Conservation (phyloP, 768 basidiomycete genomes). For the Hydnum rufescens region DNA sequence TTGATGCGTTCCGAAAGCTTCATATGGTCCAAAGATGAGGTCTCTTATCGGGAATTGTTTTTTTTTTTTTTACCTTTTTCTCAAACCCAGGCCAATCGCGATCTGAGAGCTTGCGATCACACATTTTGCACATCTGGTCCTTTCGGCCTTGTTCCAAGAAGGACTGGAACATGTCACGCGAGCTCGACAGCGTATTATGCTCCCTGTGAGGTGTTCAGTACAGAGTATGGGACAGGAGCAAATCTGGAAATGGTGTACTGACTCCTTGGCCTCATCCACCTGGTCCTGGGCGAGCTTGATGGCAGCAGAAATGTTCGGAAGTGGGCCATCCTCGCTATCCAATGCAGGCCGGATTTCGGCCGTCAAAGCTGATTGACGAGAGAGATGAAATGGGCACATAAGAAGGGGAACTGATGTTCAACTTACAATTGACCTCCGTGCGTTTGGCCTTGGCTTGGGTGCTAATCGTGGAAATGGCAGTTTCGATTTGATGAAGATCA, state of each 20-base stretch:
- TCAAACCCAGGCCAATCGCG: conserved; percentile 42
- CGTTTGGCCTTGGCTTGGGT: conserved; percentile 40
- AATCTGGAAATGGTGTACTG: conserved; percentile 9
- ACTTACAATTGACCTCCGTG: conserved; percentile 41
- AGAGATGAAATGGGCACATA: not conserved
- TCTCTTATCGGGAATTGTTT: too few relatives aligned
- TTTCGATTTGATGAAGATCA: conserved; percentile 42
- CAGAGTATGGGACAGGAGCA: not conserved
- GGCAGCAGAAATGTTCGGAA: conserved; percentile 20
- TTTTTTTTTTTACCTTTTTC: conserved; percentile 7
- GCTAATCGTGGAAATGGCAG: conserved; percentile 38
- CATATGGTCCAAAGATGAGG: too few relatives aligned
- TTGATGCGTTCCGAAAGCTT: not conserved
- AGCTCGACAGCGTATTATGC: conserved; percentile 9
- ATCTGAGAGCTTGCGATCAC: conserved; percentile 46
- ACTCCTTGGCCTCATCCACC: conserved; percentile 29
- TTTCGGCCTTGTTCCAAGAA: conserved; percentile 39
- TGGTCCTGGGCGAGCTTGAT: conserved; percentile 28
- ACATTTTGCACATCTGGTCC: conserved; percentile 54
- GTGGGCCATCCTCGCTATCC: not conserved
- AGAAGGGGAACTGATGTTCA: not conserved
- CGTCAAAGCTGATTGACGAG: not conserved
- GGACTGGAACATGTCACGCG: conserved; percentile 22
- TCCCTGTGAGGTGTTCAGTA: conserved; percentile 8
- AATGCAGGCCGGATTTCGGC: not conserved